These are phyloP conservation scores for Tetramitus jugosus DNA, from an alignment of 208 protist genomes.

Conservation along the genomic window DNA sequence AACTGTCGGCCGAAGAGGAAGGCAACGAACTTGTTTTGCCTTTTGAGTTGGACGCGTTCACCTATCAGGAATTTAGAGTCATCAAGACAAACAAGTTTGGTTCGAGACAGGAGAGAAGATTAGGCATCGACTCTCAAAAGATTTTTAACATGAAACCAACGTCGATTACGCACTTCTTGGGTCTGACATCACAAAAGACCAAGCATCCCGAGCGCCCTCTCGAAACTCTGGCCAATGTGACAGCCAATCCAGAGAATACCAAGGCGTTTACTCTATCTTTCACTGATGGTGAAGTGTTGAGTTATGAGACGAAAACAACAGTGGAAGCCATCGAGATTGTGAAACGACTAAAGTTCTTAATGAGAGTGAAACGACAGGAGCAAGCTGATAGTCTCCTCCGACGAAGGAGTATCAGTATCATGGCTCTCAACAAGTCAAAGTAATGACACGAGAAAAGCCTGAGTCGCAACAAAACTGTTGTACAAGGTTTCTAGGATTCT, in stretches of 20 bases:
- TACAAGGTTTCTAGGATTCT: too few relatives aligned
- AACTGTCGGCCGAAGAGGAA: neutral
- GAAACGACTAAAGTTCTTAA: neutral
- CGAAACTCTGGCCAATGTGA: neutral
- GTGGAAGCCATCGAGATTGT: neutral
- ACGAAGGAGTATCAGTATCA: neutral
- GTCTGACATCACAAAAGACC: neutral
- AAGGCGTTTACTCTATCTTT: neutral
- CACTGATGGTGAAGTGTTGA: neutral
- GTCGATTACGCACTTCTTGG: neutral
- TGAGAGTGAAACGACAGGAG: neutral
- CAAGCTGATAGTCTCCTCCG: neutral
- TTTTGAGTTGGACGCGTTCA: neutral
- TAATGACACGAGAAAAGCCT: too few relatives aligned
- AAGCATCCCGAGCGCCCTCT: neutral
- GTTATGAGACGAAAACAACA: neutral
- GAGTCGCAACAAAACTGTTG: too few relatives aligned
- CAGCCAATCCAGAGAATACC: neutral
- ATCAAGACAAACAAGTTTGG: slow-evolving; percentile 23
- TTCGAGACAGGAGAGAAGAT: neutral
- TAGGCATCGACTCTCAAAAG: neutral
- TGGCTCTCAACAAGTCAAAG: too few relatives aligned
- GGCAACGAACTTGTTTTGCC: too few relatives aligned
- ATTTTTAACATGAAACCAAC: slow-evolving; percentile 8
- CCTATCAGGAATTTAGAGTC: neutral